phyloP scores from a whole-genome alignment of 2,329 filamentous ascomycete genomes.

The Sarocladium oryzae region DNA sequence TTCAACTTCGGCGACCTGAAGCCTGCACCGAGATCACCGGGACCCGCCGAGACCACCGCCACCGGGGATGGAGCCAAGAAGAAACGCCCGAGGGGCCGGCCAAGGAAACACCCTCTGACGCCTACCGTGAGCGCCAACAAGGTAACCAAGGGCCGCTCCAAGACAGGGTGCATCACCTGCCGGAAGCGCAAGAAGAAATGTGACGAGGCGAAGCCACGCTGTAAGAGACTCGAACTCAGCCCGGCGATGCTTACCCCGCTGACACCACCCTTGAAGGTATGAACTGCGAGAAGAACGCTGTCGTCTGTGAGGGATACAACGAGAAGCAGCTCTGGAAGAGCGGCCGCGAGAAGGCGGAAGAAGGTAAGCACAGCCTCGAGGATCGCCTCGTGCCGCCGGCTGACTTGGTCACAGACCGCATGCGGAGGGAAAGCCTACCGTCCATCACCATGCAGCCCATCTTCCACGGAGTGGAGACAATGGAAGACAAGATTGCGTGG shows the following conservation, averaged over 20 bases:
- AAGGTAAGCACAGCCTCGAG: constrained; percentile 39
- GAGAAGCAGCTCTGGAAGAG: constrained; percentile 84
- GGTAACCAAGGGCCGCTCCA: constrained; percentile 68
- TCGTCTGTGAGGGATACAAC: constrained; percentile 85
- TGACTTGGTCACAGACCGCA: constrained; percentile 33
- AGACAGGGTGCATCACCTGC: constrained; percentile 63
- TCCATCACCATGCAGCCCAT: constrained; percentile 56
- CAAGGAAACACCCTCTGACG: constrained; percentile 69
- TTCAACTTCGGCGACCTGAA: constrained; percentile 47
- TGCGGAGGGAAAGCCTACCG: constrained; percentile 42
- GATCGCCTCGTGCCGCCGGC: neutral
- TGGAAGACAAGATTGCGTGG: constrained; percentile 73
- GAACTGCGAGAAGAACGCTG: constrained; percentile 90
- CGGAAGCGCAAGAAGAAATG: constrained; percentile 67
- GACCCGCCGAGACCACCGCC: constrained; percentile 9
- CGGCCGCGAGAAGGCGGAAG: constrained; percentile 68
- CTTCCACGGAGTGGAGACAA: constrained; percentile 74
- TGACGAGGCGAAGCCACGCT: constrained; percentile 61
- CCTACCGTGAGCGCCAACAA: constrained; percentile 53
- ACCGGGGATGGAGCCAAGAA: constrained; percentile 30
- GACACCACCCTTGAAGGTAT: constrained; percentile 45
- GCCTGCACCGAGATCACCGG: constrained; percentile 25
- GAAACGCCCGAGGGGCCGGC: constrained; percentile 69
- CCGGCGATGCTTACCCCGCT: neutral
- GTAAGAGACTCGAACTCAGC: constrained; percentile 38